Conservation (phyloP, 352 stramenopile genomes). For the Paralagenidium karlingii region DNA sequence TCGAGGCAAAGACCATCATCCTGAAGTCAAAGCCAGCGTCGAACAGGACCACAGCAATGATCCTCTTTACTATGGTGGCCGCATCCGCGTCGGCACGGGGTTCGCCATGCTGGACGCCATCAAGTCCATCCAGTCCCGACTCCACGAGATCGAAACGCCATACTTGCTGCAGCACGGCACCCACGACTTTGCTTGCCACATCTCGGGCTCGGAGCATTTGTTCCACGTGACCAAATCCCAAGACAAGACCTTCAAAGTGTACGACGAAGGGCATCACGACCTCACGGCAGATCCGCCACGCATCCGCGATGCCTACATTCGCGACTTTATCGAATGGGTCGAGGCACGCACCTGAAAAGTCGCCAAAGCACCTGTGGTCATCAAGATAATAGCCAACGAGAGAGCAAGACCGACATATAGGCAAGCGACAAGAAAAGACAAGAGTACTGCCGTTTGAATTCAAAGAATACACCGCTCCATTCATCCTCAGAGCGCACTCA, state of each 20-base stretch:
- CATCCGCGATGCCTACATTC: conserved; percentile 45
- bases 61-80: conserved; percentile 59
- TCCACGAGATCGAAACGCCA: conserved; percentile 46
- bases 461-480: no score
- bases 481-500: no score
- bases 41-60: conserved; percentile 43
- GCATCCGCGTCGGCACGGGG: conserved; percentile 57
- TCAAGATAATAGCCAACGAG: no score
- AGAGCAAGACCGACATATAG: no score
- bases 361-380: no score
- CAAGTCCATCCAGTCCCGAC: conserved; percentile 31
- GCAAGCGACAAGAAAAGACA: no score
- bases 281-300: conserved; percentile 53
- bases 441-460: no score
- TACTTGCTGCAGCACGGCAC: conserved; percentile 67
- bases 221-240: conserved; percentile 31
- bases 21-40: conserved; percentile 32
- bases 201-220: conserved; percentile 47
- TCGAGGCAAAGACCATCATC: conserved; percentile 44
- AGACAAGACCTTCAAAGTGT: conserved; percentile 64
- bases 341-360: conserved; percentile 15
- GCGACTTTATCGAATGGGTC: conserved; percentile 65
- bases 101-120: conserved; percentile 58
- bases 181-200: conserved; percentile 51
- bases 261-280: conserved; percentile 46